phyloP scores from a whole-genome alignment of 2,329 filamentous ascomycete species.

The Alternaria ventricosa region DNA sequence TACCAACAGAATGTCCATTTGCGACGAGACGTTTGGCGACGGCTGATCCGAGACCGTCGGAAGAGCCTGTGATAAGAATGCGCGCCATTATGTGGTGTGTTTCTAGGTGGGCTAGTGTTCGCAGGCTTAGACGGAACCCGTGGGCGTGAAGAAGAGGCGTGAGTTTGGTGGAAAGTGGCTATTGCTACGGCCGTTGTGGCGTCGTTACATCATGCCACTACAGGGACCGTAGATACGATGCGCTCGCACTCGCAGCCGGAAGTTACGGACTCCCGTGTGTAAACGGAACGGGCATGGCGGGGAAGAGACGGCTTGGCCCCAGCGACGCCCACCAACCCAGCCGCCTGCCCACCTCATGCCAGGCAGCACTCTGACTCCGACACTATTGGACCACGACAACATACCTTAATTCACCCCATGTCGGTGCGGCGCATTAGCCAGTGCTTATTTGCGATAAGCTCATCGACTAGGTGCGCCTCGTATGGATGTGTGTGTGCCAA shows the following conservation, averaged over 20 bases:
- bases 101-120: background rate
- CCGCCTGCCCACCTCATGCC: background rate
- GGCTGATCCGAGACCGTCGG: constrained; percentile 62
- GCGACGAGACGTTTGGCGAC: constrained; percentile 59
- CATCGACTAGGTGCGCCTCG: background rate
- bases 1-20: constrained; percentile 59
- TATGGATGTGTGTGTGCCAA: background rate
- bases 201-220: background rate
- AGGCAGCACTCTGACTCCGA: background rate
- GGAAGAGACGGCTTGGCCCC: background rate
- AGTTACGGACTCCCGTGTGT: background rate
- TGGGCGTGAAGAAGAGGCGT: background rate
- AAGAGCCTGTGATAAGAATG: constrained; percentile 64
- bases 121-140: background rate
- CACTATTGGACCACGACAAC: background rate
- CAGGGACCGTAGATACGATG: background rate
- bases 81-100: constrained; percentile 49
- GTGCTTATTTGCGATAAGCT: background rate
- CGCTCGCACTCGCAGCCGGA: background rate
- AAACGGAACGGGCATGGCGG: too few species aligned
- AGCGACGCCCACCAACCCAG: background rate
- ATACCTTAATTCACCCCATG: background rate
- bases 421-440: background rate
- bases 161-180: background rate
- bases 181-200: background rate